Evolutionary conservation across 345 rosid species (phyloP).

Genomic region (Acer negundo): DNA sequence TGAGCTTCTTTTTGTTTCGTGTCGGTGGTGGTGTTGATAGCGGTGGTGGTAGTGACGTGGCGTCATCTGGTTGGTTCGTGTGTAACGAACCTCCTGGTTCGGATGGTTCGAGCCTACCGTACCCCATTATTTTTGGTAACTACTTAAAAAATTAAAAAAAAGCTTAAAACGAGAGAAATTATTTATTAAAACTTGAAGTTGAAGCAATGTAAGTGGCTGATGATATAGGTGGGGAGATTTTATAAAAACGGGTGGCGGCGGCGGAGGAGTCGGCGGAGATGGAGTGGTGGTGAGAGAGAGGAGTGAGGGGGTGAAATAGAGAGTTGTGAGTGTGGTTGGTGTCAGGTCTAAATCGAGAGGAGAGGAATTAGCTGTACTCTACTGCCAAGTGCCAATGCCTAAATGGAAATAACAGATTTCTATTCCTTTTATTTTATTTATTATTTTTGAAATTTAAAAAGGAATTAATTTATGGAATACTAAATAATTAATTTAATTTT

Average conservation of each 20-base stretch:
- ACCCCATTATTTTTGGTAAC: conserved; percentile 35
- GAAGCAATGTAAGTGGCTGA: not conserved
- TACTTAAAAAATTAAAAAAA: no score
- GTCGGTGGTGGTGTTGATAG: not conserved
- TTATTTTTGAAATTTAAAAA: no score
- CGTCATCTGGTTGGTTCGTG: conserved; percentile 18
- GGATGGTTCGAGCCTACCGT: conserved; percentile 49
- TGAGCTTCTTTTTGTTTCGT: conserved; percentile 37
- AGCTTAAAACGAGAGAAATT: no score
- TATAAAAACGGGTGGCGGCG: no score
- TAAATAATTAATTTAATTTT: no score
- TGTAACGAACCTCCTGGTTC: conserved; percentile 26
- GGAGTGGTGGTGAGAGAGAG: not conserved
- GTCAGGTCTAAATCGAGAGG: conserved; percentile 39
- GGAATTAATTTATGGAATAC: not conserved
- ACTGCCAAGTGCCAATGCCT: conserved; percentile 27
- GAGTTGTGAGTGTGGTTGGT: conserved; percentile 33
- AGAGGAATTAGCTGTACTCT: conserved; percentile 59
- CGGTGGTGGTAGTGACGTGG: conserved; percentile 9
- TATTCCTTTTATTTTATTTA: not conserved
- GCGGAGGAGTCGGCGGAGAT: no score
- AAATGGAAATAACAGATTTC: not conserved
- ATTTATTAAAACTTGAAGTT: not conserved
- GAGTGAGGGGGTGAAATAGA: conserved; percentile 1
- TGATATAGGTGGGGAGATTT: no score